Evolutionary conservation across 257 asterid species (phyloP), one percentile per base, ranked within the genome.

Genomic region (Solanum sitiens): DNA sequence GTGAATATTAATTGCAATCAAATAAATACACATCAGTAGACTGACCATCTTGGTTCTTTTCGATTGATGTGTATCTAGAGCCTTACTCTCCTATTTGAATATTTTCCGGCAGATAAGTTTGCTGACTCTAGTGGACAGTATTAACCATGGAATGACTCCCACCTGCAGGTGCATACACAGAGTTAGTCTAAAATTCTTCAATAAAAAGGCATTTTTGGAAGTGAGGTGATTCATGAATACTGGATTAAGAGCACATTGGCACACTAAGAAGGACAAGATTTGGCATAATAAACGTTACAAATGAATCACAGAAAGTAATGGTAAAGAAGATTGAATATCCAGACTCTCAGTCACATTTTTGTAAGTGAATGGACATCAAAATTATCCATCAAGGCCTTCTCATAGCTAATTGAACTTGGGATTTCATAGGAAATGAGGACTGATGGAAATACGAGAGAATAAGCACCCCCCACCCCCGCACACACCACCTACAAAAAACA

Each of bases 81-180:
- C 14, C 30, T 39, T 18, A 37, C n/a, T 75, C 23, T n/a, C 42
- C 87, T 92, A 93, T 80, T 88, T 85, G 79, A 93, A 76, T n/a
- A 92, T 89, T 88, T 93, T 95, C 87, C 93, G 89, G 93, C 98
- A 92, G 80, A 95, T 87, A 86, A 92, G 93, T 90, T 90, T 95
- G 95, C 98, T 91, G 40, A 93, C 98, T 91, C 98, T 92, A 86
- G 95, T 91, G 14, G 98, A 95, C 44, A 93, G 91, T 86, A 95
- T 86, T 89, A 97, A 83, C 99, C 99, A 97, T 25, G 98, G 98
- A 80, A 97, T 94, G 86, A 97, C 92, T 85, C 98, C 99, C 88
- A 97, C 96, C 98, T 95, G 98, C 94, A 93, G 39, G 39, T 37
- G 39, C 84, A 87, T 39, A 40, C 33, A 83, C 45, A 27, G 83